Evolutionary conservation across 768 basidiomycete genomes (phyloP).

Genomic region (Leccinellum rugosiceps): DNA sequence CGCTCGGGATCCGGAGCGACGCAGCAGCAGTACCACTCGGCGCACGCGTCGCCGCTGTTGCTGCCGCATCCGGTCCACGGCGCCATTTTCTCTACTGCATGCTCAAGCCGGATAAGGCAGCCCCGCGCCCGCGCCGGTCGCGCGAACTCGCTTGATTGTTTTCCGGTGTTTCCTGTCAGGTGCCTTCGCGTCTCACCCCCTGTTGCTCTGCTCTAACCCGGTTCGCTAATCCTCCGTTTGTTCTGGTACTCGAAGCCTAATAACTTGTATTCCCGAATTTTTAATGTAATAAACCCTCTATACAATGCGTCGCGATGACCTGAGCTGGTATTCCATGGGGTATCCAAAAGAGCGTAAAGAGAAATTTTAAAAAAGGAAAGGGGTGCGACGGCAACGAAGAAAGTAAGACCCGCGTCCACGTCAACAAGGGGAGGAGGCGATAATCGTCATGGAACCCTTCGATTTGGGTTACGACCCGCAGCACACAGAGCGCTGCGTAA

Average conservation of each 20-base stretch:
- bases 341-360: conserved; percentile 17
- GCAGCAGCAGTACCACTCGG: conserved; percentile 57
- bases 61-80: conserved; percentile 68
- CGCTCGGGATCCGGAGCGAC: conserved; percentile 73
- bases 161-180: background rate
- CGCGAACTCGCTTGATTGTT: conserved; percentile 29
- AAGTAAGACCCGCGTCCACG: background rate
- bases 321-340: conserved; percentile 9
- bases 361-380: background rate
- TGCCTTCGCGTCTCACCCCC: background rate
- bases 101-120: conserved; percentile 56
- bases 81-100: conserved; percentile 84
- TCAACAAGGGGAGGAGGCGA: background rate
- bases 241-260: background rate
- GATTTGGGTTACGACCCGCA: background rate
- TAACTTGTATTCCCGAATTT: conserved; percentile 19
- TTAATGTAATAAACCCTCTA: conserved; percentile 10
- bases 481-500: background rate
- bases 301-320: conserved; percentile 7
- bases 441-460: background rate
- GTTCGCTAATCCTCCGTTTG: background rate
- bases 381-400: background rate
- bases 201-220: background rate
- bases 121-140: conserved; percentile 43
- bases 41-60: conserved; percentile 60